Evolutionary conservation across 2,329 filamentous ascomycete genomes (phyloP).

Genomic region (Claviceps pusilla): DNA sequence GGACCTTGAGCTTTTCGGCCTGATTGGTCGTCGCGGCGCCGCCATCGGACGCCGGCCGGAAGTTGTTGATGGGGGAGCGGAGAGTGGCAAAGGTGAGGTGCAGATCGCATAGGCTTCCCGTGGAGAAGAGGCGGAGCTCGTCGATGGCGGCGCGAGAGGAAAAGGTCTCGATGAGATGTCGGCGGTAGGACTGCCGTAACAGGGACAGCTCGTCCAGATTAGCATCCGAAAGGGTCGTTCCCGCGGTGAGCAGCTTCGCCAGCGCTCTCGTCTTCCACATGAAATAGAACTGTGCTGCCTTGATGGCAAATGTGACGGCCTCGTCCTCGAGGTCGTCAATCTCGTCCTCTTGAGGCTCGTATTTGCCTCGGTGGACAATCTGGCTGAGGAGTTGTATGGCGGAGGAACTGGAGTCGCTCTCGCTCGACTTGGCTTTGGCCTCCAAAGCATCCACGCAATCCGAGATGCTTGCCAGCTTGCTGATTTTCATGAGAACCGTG

Average conservation of each 20-base stretch:
- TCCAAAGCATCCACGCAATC: conserved; percentile 68
- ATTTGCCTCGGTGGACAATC: conserved; percentile 59
- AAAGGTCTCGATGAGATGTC: conserved; percentile 51
- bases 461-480: conserved; percentile 64
- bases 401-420: conserved; percentile 30
- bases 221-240: conserved; percentile 38
- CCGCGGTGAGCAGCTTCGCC: conserved; percentile 37
- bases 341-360: conserved; percentile 52
- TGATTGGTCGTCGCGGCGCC: conserved; percentile 10
- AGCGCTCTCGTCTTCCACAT: conserved; percentile 74
- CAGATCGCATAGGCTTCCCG: conserved; percentile 66
- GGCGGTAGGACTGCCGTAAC: conserved; percentile 41
- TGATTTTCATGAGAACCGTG: conserved; percentile 62
- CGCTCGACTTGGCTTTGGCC: conserved; percentile 29
- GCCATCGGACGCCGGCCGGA: conserved; percentile 12
- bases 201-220: conserved; percentile 46
- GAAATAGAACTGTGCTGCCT: conserved; percentile 72
- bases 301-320: conserved; percentile 60
- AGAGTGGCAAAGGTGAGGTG: conserved; percentile 67
- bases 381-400: conserved; percentile 56
- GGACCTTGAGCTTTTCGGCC: conserved; percentile 20
- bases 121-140: conserved; percentile 59
- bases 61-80: conserved; percentile 35
- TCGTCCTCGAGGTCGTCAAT: conserved; percentile 67
- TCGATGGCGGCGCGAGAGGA: conserved; percentile 58